Percentiles rank a stretch among this genome's conserved stretches.
phyloP scores from a whole-genome alignment of 1,139 yeast species.

The Pichia sp. region DNA sequence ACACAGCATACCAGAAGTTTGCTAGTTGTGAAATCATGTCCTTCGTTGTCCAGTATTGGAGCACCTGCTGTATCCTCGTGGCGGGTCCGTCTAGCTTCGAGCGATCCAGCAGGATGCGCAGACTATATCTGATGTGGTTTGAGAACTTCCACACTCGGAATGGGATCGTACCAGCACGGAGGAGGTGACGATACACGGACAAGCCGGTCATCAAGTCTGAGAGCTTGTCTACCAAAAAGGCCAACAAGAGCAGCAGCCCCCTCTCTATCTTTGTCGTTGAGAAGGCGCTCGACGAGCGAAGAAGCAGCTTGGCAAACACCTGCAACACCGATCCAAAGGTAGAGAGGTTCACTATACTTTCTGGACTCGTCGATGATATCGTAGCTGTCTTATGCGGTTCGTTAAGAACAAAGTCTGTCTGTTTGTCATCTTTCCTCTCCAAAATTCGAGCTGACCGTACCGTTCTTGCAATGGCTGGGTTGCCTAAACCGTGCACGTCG shows the following conservation, averaged over 20 bases:
- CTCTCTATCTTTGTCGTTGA: slow-evolving; percentile 2
- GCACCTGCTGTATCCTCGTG: slow-evolving; percentile 20
- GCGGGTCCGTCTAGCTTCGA: slow-evolving; percentile 14
- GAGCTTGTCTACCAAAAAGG: slow-evolving; percentile 37
- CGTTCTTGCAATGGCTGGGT: slow-evolving; percentile 4
- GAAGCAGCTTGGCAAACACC: neutral
- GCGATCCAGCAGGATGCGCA: slow-evolving; percentile 13
- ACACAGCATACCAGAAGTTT: slow-evolving; percentile 57
- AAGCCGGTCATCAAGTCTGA: slow-evolving; percentile 49
- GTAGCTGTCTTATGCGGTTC: neutral
- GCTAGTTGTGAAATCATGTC: slow-evolving; percentile 45
- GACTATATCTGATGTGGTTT: slow-evolving; percentile 19
- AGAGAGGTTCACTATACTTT: neutral
- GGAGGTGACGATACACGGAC: slow-evolving; percentile 60
- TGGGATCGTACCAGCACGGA: slow-evolving; percentile 72
- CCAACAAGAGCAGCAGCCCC: slow-evolving; percentile 4
- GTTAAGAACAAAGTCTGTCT: neutral
- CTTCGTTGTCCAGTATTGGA: slow-evolving; percentile 39
- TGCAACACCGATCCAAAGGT: neutral
- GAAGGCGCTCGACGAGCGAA: neutral
- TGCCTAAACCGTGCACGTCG: slow-evolving; percentile 13
- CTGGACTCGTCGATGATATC: neutral
- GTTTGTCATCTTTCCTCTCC: neutral
- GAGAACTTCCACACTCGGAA: slow-evolving; percentile 41
- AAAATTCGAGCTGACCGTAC: neutral